Evolutionary conservation across 192 early-diverging fungal genomes (phyloP).

Genomic region (Coemansia brasiliensis): DNA sequence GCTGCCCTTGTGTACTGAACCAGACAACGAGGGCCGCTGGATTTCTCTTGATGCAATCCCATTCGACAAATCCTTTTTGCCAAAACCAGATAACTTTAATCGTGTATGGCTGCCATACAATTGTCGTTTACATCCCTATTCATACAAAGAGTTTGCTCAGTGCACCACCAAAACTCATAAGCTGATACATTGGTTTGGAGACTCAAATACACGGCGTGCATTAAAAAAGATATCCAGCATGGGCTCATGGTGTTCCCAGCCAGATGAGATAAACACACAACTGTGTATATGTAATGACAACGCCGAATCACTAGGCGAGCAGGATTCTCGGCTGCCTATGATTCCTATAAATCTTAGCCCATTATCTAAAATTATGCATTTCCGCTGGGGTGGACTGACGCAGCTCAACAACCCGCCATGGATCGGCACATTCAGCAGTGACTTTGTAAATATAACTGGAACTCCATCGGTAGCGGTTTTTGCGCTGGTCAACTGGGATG

Average conservation of each 20-base stretch:
- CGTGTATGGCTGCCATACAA: constrained; percentile 56
- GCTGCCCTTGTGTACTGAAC: constrained; percentile 47
- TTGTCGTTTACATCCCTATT: constrained; percentile 39
- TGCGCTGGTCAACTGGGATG: constrained; percentile 57
- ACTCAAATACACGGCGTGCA: constrained; percentile 53
- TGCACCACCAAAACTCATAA: constrained; percentile 37
- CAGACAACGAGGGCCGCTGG: constrained; percentile 50
- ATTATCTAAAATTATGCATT: constrained; percentile 12
- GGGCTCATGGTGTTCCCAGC: constrained; percentile 45
- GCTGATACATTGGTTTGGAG: constrained; percentile 51
- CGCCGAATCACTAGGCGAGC: constrained; percentile 19
- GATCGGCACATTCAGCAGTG: not conserved
- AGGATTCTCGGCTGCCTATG: constrained; percentile 19
- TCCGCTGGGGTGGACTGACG: constrained; percentile 57
- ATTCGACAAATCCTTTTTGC: not conserved
- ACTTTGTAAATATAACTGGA: not conserved
- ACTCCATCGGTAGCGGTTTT: constrained; percentile 25
- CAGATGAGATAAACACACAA: constrained; percentile 8
- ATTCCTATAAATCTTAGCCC: constrained; percentile 16
- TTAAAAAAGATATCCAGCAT: constrained; percentile 51
- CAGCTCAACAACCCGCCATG: constrained; percentile 4
- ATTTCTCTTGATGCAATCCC: constrained; percentile 15
- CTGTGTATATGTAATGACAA: constrained; percentile 58
- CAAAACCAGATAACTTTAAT: constrained; percentile 29
- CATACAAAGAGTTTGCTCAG: constrained; percentile 35